Base-by-base conservation (phyloP, 495 filamentous ascomycete species). In the Thozetella sp. region DNA sequence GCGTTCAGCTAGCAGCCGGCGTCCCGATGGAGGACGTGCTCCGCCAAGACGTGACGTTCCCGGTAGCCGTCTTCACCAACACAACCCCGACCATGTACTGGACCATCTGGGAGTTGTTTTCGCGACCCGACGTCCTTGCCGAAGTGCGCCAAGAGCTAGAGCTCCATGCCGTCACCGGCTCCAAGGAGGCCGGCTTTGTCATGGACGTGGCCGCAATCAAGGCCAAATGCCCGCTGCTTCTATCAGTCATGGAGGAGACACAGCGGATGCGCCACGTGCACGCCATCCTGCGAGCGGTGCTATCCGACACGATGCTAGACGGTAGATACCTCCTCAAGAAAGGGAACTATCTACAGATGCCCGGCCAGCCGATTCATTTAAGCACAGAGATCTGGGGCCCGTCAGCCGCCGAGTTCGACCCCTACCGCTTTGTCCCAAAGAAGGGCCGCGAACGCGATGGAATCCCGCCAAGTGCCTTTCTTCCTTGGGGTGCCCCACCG, bases 221-320 rank as follows among this genome's bases (percentile, higher is more conserved):
- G 24, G 17, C 23, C 53, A 26, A 34, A 11, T 55, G 53, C 53
- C 53, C 22, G 10, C 23, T 55, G 9, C 53, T 55, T 15, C 25
- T 55, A 2, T 55, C 53, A 9, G 53, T 55, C 24, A 19, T 30
- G 3, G 15, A 55, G 25, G 53, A 55, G 53, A 55, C 53, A 20
- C 53, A 55, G 53, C 53, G 53, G n/a, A 34, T 20, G 22, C 53
- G 25, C n/a, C 53, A 55, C 53, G 25, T 55, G n/a, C 53, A 55
- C 20, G 53, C 53, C 12, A 48, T n/a, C n/a, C 3, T 55, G 15
- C 53, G 53, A 6, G 2, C 3, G 20, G 53, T 55, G 2, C 26
- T 30, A 25, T 22, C 2, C 19, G 53, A 55, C 53, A 55, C 53
- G 11, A 22, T 55, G 3, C 24, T 55, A n/a, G 53, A 55, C 10